phyloP scores from a whole-genome alignment of 805 yeast genomes.

The Yarrowia sp. region DNA sequence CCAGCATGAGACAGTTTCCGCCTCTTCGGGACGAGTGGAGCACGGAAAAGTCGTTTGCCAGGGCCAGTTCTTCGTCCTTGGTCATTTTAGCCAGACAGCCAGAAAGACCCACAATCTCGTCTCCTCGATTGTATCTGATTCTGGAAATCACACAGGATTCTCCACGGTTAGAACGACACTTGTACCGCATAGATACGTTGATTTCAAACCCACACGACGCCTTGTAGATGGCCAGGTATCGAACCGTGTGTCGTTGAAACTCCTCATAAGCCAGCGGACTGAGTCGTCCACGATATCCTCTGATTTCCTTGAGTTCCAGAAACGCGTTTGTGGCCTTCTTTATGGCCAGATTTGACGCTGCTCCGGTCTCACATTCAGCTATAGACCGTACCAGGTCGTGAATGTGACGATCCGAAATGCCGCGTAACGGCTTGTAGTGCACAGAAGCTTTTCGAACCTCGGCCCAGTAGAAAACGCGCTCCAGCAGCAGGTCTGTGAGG shows the following conservation, averaged over 20 bases:
- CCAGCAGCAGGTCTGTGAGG: conserved; percentile 34
- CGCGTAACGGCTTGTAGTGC: conserved; percentile 29
- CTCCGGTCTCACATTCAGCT: background rate
- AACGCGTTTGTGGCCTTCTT: conserved; percentile 35
- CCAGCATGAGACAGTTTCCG: conserved; percentile 44
- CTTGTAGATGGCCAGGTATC: conserved; percentile 40
- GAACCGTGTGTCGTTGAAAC: conserved; percentile 40
- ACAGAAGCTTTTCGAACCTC: conserved; percentile 34
- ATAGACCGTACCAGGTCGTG: conserved; percentile 26
- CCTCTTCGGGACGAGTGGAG: conserved; percentile 40
- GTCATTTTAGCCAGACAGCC: conserved; percentile 42
- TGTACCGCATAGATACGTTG: conserved; percentile 45
- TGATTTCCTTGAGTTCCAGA: conserved; percentile 33
- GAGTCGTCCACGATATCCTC: conserved; percentile 34
- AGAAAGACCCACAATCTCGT: conserved; percentile 38
- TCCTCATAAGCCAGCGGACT: conserved; percentile 32
- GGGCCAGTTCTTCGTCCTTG: conserved; percentile 38
- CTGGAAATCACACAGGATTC: conserved; percentile 45
- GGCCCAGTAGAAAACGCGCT: conserved; percentile 36
- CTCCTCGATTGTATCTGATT: conserved; percentile 34
- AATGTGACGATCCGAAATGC: conserved; percentile 28
- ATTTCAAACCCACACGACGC: conserved; percentile 44
- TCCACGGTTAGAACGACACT: conserved; percentile 32
- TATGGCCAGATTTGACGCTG: conserved; percentile 6
- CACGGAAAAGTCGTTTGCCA: conserved; percentile 44